Evolutionary conservation across 805 yeast genomes (phyloP), one percentile per base, ranked within the genome.

Genomic region (Saturnispora dispora): DNA sequence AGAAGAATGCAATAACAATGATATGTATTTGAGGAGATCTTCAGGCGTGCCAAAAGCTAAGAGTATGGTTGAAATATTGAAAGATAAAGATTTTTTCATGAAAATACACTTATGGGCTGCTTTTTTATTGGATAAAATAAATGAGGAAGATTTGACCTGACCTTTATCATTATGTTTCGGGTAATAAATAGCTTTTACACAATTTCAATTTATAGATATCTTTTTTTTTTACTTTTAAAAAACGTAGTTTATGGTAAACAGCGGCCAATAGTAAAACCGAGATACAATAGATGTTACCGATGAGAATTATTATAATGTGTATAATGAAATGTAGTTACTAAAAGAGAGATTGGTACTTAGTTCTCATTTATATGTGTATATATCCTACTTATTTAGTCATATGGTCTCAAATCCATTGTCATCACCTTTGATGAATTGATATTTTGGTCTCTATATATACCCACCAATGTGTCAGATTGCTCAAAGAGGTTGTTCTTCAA

Each of bases 401-500:
- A 85, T 10, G 76, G 74, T 53, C 83, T 73, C 60, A 88, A 72
- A 62, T 88, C 91, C 52, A 88, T 65, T 0, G 93, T 85, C 28
- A 88, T 72, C 2, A 88, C 82, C 57, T 74, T 79, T 4, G 95
- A 85, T 46, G 88, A 76, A 60, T 85, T 87, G 48, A 80, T 78
- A 7, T 71, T 68, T 58, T 85, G 95, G 53, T 86, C 93, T 56
- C 95, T 75, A 70, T 87, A 90, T 47, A 93, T 90, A 32, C 99
- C 99, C 5, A 93, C 96, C 52, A 93, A 72, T 0, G 96, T 83
- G 62, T 88, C 96, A 7, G 96, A 86, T 59, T 81, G 81, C 62
- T 90, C 96, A 66, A 85, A 93, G 61, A 93, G 72, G 1, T 87
- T 78, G 60, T 85, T 88, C 68, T 91, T 93, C 66, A 93, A 76